phyloP scores from a whole-genome alignment of 495 filamentous ascomycete species.

The Friedmanniomyces simplex region DNA sequence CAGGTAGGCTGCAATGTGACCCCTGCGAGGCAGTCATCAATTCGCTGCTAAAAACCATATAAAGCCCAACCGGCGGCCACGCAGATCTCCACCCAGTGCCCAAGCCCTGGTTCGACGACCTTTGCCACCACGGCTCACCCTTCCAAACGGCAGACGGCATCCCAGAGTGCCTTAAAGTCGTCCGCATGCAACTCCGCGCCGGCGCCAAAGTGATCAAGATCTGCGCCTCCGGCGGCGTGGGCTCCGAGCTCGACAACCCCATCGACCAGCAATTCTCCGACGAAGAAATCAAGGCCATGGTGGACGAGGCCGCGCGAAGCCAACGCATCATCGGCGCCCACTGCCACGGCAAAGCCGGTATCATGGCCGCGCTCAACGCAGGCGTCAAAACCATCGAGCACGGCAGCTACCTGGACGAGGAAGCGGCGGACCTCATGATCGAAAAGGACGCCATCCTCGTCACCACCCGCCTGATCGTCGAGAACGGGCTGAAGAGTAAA shows the following conservation, averaged over 20 bases:
- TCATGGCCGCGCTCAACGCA: constrained; percentile 12
- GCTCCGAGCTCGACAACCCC: constrained; percentile 10
- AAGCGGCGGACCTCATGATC: constrained; percentile 19
- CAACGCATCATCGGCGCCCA: constrained; percentile 18
- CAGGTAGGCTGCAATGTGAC: not conserved
- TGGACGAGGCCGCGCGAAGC: constrained; percentile 16
- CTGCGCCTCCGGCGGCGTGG: constrained; percentile 16
- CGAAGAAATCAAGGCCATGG: constrained; percentile 20
- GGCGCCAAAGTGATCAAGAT: constrained; percentile 23
- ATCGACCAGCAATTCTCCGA: constrained; percentile 13
- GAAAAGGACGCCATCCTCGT: constrained; percentile 19
- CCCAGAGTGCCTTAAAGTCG: constrained; percentile 19
- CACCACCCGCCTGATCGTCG: constrained; percentile 9
- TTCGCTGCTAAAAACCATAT: not conserved
- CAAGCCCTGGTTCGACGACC: constrained; percentile 10
- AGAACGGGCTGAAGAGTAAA: constrained; percentile 3
- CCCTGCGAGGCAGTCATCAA: too few relatives aligned
- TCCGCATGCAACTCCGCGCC: constrained; percentile 20
- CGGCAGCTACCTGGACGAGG: constrained; percentile 15
- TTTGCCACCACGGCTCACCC: constrained; percentile 3
- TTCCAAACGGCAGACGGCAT: constrained; percentile 14
- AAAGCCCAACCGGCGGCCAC: constrained; percentile 12
- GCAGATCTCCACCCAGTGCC: constrained; percentile 10
- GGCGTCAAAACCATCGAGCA: constrained; percentile 23
- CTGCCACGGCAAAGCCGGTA: constrained; percentile 18